phyloP scores from a whole-genome alignment of 2,329 filamentous ascomycete genomes.

The Sarocladium strictum region DNA sequence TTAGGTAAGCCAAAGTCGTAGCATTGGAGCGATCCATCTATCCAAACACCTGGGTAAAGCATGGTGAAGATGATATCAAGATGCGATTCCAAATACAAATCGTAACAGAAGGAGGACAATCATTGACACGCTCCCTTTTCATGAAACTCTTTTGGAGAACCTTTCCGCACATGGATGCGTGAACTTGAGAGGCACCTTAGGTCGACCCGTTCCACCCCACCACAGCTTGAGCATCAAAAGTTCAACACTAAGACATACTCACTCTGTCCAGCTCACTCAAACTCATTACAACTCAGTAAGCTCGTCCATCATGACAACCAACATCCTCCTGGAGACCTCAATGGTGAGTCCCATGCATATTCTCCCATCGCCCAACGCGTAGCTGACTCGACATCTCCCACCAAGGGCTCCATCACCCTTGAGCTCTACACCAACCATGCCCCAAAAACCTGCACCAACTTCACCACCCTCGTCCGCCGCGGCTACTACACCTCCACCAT shows the following conservation, averaged over 20 bases:
- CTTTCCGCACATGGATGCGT: too few species aligned
- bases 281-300: neutral
- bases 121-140: too few species aligned
- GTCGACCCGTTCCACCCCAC: neutral
- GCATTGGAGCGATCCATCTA: neutral
- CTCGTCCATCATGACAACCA: constrained; percentile 57
- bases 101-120: neutral
- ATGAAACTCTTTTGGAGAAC: neutral
- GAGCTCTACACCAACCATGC: constrained; percentile 90
- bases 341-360: constrained; percentile 51
- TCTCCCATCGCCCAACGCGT: neutral
- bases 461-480: constrained; percentile 68
- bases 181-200: too few species aligned
- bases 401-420: constrained; percentile 71
- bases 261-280: neutral
- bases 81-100: neutral
- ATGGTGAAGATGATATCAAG: too few species aligned
- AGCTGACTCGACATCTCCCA: neutral
- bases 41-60: too few species aligned
- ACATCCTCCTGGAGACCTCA: constrained; percentile 75
- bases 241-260: too few species aligned
- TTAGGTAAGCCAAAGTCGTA: neutral
- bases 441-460: constrained; percentile 85
- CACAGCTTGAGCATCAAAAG: neutral
- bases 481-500: constrained; percentile 84